A percentile compares a stretch with the other conserved stretches of the same genome.
These are phyloP conservation scores for Fusarium sp. DNA, from an alignment of 2,329 filamentous ascomycete species.

Conservation along the genomic window DNA sequence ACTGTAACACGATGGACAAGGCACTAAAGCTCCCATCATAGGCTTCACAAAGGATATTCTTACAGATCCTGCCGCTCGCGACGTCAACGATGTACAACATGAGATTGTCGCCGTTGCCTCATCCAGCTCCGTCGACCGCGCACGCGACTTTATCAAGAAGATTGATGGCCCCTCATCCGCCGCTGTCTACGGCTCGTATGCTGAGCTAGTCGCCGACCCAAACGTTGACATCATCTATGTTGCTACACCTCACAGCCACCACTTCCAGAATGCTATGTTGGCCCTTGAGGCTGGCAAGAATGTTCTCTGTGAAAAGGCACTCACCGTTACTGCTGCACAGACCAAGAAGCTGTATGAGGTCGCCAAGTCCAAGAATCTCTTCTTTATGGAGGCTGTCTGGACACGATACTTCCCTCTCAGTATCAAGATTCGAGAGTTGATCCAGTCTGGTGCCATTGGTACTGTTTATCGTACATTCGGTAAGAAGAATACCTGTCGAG, in stretches of 20 bases:
- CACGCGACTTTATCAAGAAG: constrained; percentile 76
- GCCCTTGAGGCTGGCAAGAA: constrained; percentile 85
- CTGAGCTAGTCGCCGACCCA: constrained; percentile 79
- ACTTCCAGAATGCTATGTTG: constrained; percentile 92
- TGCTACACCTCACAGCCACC: constrained; percentile 89
- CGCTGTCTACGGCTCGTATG: constrained; percentile 81
- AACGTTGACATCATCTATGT: constrained; percentile 89
- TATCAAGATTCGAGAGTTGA: constrained; percentile 75
- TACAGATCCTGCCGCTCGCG: constrained; percentile 74
- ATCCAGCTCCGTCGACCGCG: constrained; percentile 75
- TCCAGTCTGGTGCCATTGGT: constrained; percentile 64
- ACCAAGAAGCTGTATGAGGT: constrained; percentile 75
- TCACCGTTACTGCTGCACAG: constrained; percentile 85
- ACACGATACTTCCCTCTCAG: constrained; percentile 88
- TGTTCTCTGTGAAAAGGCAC: constrained; percentile 90
- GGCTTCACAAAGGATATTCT: constrained; percentile 82
- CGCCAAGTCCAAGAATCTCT: constrained; percentile 76
- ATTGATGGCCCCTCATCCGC: constrained; percentile 74
- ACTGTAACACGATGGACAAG: not conserved
- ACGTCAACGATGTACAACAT: constrained; percentile 77
- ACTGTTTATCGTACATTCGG: constrained; percentile 68
- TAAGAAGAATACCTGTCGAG: constrained; percentile 42
- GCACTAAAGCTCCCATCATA: constrained; percentile 38
- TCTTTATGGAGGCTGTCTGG: constrained; percentile 91
- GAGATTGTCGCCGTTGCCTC: constrained; percentile 82